These are phyloP conservation scores for Sugiyamaella chiloensis DNA, from an alignment of 805 yeast genomes.

Conservation along the genomic window DNA sequence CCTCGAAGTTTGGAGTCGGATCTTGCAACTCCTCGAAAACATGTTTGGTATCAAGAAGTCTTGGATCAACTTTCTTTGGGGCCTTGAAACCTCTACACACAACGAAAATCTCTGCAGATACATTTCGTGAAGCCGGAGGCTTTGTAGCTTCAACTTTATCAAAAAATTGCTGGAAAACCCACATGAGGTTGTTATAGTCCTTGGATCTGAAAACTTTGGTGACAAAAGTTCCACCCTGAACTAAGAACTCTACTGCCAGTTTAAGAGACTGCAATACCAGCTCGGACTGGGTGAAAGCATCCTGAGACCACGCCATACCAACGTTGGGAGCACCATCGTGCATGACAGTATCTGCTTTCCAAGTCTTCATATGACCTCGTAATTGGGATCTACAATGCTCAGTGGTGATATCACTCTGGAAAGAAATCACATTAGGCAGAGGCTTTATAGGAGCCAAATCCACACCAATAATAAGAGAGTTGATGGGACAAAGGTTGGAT, in stretches of 20 bases:
- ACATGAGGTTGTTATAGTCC: slow-evolving; percentile 93
- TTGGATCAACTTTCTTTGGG: slow-evolving; percentile 91
- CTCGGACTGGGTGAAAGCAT: slow-evolving; percentile 97
- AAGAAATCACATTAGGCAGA: slow-evolving; percentile 90
- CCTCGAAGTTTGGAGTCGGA: slow-evolving; percentile 61
- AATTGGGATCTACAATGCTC: slow-evolving; percentile 94
- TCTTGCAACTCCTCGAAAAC: slow-evolving; percentile 89
- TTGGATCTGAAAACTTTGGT: slow-evolving; percentile 98
- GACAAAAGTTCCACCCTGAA: slow-evolving; percentile 90
- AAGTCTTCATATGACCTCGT: slow-evolving; percentile 94
- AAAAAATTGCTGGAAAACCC: slow-evolving; percentile 96
- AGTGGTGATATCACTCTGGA: slow-evolving; percentile 96
- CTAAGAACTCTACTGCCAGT: slow-evolving; percentile 88
- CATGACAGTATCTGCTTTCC: slow-evolving; percentile 97
- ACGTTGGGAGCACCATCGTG: slow-evolving; percentile 99
- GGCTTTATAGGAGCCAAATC: slow-evolving; percentile 97
- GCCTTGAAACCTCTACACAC: slow-evolving; percentile 96
- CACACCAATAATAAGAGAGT: slow-evolving; percentile 95
- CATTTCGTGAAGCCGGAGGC: slow-evolving; percentile 98
- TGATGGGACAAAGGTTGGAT: slow-evolving; percentile 84
- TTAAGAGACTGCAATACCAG: slow-evolving; percentile 89
- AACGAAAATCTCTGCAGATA: slow-evolving; percentile 97
- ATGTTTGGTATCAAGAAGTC: slow-evolving; percentile 84
- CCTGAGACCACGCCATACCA: slow-evolving; percentile 99
- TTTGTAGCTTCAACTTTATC: slow-evolving; percentile 98